Percentiles rank a stretch among this genome's conserved stretches.
phyloP scores from a whole-genome alignment of 768 basidiomycete species.

The Phanerodontia chrysosporium region DNA sequence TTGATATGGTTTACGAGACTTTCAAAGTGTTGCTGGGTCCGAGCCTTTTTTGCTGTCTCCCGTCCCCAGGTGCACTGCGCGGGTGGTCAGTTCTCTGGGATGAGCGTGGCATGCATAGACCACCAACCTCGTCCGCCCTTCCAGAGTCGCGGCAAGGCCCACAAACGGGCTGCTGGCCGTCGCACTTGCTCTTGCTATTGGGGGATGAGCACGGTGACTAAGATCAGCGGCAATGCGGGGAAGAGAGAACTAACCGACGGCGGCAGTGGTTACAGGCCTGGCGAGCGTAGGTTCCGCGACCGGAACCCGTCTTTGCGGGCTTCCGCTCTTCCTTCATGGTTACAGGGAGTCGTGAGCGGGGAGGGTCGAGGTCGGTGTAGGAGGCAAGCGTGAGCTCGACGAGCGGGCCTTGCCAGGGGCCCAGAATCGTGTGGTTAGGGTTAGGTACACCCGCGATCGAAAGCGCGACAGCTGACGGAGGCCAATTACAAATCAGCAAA shows the following conservation, averaged over 20 bases:
- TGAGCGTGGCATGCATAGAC: not conserved
- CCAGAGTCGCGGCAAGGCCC: slow-evolving; percentile 25
- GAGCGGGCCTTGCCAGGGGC: not conserved
- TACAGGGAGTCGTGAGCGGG: not conserved
- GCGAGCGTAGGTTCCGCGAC: slow-evolving; percentile 28
- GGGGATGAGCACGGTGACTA: not conserved
- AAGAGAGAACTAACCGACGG: slow-evolving; percentile 18
- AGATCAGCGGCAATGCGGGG: not conserved
- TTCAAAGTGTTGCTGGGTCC: slow-evolving; percentile 31
- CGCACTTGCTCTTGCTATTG: slow-evolving; percentile 30
- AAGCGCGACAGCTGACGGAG: not conserved
- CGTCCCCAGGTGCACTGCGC: slow-evolving; percentile 30
- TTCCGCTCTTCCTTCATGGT: slow-evolving; percentile 20
- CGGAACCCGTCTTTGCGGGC: slow-evolving; percentile 18
- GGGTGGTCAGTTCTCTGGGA: no score
- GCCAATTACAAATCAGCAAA: not conserved
- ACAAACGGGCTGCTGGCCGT: slow-evolving; percentile 28
- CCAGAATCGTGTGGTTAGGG: not conserved
- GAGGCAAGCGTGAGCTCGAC: not conserved
- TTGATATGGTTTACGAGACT: slow-evolving; percentile 25
- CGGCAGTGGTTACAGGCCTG: slow-evolving; percentile 32
- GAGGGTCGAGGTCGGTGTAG: not conserved
- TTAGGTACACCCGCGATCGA: slow-evolving; percentile 1
- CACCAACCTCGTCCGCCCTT: slow-evolving; percentile 19
- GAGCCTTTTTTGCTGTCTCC: slow-evolving; percentile 30